A percentile compares a stretch with the other conserved stretches of the same genome.
These are phyloP conservation scores for Neurospora africana DNA, from an alignment of 495 filamentous ascomycete genomes.

Conservation along the genomic window DNA sequence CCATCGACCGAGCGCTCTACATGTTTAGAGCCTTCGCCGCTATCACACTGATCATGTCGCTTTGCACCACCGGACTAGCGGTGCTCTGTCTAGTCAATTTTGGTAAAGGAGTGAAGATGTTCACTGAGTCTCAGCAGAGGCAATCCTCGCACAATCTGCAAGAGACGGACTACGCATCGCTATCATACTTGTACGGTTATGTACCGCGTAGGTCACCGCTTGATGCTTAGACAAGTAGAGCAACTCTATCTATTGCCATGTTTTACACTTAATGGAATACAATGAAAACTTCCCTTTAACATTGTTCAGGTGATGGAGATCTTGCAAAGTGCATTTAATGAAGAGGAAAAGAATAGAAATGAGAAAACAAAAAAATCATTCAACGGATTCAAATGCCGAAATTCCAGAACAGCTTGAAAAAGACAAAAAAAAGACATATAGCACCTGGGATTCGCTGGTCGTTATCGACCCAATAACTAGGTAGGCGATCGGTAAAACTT, in stretches of 20 bases:
- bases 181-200: not conserved
- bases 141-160: not conserved
- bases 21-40: not conserved
- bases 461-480: conserved; percentile 41
- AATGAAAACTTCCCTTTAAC: not conserved
- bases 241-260: not conserved
- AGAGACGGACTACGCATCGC: not conserved
- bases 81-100: not conserved
- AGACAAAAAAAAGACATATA: conserved; percentile 10
- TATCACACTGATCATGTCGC: not conserved
- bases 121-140: not conserved
- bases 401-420: not conserved
- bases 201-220: not conserved
- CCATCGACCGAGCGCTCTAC: not conserved
- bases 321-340: not conserved
- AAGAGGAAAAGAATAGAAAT: not conserved
- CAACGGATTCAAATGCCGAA: not conserved
- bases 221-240: not conserved
- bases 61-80: not conserved
- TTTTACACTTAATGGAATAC: not conserved
- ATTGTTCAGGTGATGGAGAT: not conserved
- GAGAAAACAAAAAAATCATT: too few relatives aligned
- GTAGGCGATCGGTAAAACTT: conserved; percentile 4
- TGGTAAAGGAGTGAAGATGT: not conserved
- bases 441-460: conserved; percentile 21